Conservation (phyloP, 495 filamentous ascomycete species). For the Aspergillus wentii region DNA sequence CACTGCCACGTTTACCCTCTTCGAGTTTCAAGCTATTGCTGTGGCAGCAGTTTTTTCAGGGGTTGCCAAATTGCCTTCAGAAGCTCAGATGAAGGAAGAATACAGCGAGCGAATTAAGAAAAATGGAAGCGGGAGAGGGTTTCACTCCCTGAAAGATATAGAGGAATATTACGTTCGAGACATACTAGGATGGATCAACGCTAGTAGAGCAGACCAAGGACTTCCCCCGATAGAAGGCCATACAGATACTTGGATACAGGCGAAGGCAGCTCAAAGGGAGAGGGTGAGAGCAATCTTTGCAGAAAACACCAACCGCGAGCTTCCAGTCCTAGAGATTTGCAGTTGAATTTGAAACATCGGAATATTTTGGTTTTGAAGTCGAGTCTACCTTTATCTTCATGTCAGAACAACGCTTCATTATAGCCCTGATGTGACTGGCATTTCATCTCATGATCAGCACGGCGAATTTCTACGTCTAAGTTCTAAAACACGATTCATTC, state of each 20-base stretch:
- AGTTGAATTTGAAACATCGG: background rate
- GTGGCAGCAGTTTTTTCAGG: constrained; percentile 53
- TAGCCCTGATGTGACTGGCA: too few species aligned
- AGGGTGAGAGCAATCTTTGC: constrained; percentile 15
- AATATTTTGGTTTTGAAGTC: constrained; percentile 4
- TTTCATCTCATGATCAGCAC: too few species aligned
- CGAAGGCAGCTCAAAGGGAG: constrained; percentile 24
- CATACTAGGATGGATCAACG: constrained; percentile 51
- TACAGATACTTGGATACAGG: constrained; percentile 37
- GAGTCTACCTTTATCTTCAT: too few species aligned
- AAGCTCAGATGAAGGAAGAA: constrained; percentile 44
- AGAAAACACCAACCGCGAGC: constrained; percentile 11
- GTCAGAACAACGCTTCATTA: too few species aligned
- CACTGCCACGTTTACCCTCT: constrained; percentile 58
- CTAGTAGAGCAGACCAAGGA: constrained; percentile 18
- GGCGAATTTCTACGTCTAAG: too few species aligned
- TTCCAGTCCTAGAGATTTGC: constrained; percentile 7
- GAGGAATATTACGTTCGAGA: constrained; percentile 53
- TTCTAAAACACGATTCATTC: too few species aligned
- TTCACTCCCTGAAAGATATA: constrained; percentile 49
- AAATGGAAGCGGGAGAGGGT: constrained; percentile 47
- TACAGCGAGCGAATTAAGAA: constrained; percentile 38
- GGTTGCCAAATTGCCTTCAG: constrained; percentile 41
- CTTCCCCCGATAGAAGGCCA: constrained; percentile 37
- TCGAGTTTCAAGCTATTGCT: constrained; percentile 62